Evolutionary conservation across 2,329 filamentous ascomycete genomes (phyloP).

Genomic region (Venturia oleaginea): DNA sequence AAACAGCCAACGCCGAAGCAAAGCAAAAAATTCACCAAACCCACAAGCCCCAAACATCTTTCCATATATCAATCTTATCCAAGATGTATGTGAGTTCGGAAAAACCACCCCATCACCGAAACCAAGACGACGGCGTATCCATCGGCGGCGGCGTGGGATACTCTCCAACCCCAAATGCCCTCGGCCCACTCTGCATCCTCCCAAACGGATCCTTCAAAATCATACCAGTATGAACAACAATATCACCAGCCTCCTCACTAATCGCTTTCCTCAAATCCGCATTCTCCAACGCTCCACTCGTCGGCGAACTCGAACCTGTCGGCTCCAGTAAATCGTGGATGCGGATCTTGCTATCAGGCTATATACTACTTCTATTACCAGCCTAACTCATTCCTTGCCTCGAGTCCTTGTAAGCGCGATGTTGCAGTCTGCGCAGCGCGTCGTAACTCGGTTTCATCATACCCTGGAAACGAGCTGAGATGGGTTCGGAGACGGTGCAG

Average conservation of each 20-base stretch:
- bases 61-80: neutral
- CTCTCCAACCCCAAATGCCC: neutral
- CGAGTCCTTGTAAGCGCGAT: neutral
- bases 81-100: neutral
- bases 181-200: neutral
- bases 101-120: neutral
- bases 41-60: neutral
- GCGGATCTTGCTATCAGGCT: neutral
- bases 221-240: neutral
- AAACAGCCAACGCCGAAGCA: neutral
- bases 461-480: neutral
- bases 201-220: constrained; percentile 11
- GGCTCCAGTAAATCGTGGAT: constrained; percentile 3
- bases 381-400: neutral
- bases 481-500: neutral
- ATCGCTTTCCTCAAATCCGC: neutral
- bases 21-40: too few species aligned
- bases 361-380: too few species aligned
- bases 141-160: neutral
- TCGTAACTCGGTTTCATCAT: constrained; percentile 2
- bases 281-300: neutral
- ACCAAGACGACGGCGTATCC: neutral
- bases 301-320: neutral
- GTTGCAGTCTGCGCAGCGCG: neutral
- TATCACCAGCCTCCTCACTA: neutral